Evolutionary conservation across 2,329 filamentous ascomycete genomes (phyloP).

Genomic region (Ophiocordyceps camponoti-rufipedis): DNA sequence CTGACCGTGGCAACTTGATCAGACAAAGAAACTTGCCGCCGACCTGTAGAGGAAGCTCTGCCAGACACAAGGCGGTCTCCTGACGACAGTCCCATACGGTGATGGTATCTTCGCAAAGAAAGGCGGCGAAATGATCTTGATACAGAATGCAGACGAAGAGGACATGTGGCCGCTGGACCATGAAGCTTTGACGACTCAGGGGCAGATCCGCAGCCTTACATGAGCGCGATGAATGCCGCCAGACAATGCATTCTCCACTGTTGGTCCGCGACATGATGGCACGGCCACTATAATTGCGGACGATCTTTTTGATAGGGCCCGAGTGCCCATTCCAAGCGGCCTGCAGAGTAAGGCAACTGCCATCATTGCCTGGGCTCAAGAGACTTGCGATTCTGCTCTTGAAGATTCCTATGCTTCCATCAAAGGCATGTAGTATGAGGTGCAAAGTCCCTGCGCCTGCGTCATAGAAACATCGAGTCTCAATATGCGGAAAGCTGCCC

Average conservation of each 20-base stretch:
- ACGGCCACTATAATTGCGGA: constrained; percentile 65
- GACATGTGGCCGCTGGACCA: constrained; percentile 52
- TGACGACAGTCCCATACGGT: constrained; percentile 64
- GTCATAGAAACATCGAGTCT: constrained; percentile 58
- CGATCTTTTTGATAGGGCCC: constrained; percentile 63
- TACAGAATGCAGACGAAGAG: constrained; percentile 64
- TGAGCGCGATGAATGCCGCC: constrained; percentile 38
- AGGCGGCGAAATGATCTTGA: constrained; percentile 64
- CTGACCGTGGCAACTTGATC: constrained; percentile 48
- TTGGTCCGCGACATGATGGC: constrained; percentile 68
- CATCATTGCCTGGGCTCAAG: constrained; percentile 52
- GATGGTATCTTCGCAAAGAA: constrained; percentile 52
- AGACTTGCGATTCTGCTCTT: constrained; percentile 61
- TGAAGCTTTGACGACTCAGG: constrained; percentile 47
- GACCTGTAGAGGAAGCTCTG: constrained; percentile 30
- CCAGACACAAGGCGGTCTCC: constrained; percentile 36
- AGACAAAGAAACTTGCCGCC: constrained; percentile 63
- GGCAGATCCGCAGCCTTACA: constrained; percentile 21
- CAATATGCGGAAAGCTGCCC: constrained; percentile 29
- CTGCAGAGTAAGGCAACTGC: constrained; percentile 40
- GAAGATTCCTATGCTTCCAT: constrained; percentile 70
- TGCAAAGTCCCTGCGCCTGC: constrained; percentile 44
- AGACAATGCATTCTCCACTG: constrained; percentile 64
- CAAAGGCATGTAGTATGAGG: constrained; percentile 67
- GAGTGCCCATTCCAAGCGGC: constrained; percentile 74